These are phyloP conservation scores for Lachancea nothofagi DNA, from an alignment of 805 yeast species.

Conservation along the genomic window DNA sequence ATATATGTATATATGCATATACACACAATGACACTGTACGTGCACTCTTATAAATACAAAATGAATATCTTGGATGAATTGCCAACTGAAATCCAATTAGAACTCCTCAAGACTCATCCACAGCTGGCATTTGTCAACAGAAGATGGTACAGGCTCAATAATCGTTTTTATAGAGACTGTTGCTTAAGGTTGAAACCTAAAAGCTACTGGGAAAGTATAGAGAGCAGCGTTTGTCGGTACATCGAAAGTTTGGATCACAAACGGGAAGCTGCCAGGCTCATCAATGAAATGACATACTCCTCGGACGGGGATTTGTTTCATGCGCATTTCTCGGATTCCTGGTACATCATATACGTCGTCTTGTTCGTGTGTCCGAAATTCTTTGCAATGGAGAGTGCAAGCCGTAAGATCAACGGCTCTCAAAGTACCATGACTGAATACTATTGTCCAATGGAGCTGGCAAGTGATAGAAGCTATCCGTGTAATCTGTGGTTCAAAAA, in stretches of 20 bases:
- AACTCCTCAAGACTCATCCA: conserved; percentile 2
- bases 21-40: not conserved
- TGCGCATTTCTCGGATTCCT: conserved; percentile 8
- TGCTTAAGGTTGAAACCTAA: conserved; percentile 6
- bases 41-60: not conserved
- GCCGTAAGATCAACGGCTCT: conserved; percentile 1
- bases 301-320: not conserved
- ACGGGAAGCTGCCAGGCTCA: conserved; percentile 7
- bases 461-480: conserved; percentile 3
- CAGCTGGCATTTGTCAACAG: conserved; percentile 5
- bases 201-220: conserved; percentile 3
- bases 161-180: conserved; percentile 6
- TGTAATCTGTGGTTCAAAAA: conserved; percentile 7
- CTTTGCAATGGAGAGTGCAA: conserved; percentile 7
- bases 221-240: conserved; percentile 1
- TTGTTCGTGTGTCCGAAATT: conserved; percentile 7
- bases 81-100: conserved; percentile 6
- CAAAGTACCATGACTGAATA: conserved; percentile 1
- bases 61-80: conserved; percentile 2
- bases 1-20: too few species aligned
- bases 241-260: conserved; percentile 4
- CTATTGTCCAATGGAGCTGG: conserved; percentile 8
- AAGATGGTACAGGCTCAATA: conserved; percentile 7
- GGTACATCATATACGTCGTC: conserved; percentile 9
- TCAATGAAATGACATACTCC: not conserved